These are phyloP conservation scores for Aspergillus costaricaensis DNA, from an alignment of 2,329 filamentous ascomycete genomes.

Conservation along the genomic window DNA sequence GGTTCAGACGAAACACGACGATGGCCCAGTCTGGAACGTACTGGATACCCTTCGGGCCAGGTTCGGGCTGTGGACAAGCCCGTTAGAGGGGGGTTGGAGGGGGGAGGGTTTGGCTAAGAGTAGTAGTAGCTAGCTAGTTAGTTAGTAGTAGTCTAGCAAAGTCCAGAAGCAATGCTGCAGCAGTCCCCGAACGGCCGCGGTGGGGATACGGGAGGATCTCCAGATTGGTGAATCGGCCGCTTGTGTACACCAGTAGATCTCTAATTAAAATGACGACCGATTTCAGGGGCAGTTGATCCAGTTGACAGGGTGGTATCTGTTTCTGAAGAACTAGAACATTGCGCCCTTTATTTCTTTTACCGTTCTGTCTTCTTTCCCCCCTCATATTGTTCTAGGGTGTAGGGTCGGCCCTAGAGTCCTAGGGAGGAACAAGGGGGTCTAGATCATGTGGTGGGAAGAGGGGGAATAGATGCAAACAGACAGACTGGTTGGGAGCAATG, in stretches of 20 bases:
- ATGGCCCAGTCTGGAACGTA: constrained; percentile 1
- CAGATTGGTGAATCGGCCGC: constrained; percentile 6
- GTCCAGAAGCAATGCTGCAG: neutral
- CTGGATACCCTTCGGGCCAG: neutral
- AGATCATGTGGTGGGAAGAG: neutral
- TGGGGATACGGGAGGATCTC: constrained; percentile 11
- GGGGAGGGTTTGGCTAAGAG: neutral
- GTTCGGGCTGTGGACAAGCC: neutral
- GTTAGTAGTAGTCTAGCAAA: neutral
- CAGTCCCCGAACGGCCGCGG: neutral
- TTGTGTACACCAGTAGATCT: constrained; percentile 9
- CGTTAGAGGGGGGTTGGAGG: neutral
- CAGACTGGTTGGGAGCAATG: neutral
- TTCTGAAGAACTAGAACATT: neutral
- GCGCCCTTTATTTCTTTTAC: constrained; percentile 3
- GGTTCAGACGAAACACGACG: constrained; percentile 2
- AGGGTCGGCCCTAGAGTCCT: neutral
- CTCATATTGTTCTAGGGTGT: neutral
- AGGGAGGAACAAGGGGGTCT: neutral
- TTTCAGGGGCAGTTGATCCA: constrained; percentile 8
- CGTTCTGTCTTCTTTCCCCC: too few relatives aligned
- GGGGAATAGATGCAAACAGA: neutral
- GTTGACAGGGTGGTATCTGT: neutral
- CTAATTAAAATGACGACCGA: constrained; percentile 4
- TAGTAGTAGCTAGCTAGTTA: too few relatives aligned